Evolutionary conservation across 2,329 filamentous ascomycete species (phyloP), one percentile per base, ranked within the genome.

Genomic region (Penicillium olsonii): DNA sequence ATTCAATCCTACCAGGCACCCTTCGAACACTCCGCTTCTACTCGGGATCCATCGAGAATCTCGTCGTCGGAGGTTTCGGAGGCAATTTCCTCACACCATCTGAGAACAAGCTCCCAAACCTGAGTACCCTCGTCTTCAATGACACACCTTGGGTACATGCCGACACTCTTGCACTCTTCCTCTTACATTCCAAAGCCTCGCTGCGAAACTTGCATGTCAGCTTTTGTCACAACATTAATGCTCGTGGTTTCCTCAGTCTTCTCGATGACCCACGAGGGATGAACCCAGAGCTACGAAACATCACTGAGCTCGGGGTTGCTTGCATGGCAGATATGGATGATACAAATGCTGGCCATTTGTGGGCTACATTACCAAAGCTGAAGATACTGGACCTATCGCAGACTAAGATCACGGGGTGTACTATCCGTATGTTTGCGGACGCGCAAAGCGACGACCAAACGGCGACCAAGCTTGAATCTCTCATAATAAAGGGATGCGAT

Each of bases 401-500:
- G 31, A 73, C 68, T 1, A 51, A 45, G 11, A 63, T 74, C 5
- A 71, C 68, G 5, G 71, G 71, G 0, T 51, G 60, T 14, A 59
- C 65, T 1, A 56, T 74, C 31, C 70, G 68, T 26, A 56, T 46
- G n/a, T 50, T 73, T 18, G 65, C 64, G 2, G 63, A 68, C 47
- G 46, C 57, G 2, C 54, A 51, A 9, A 20, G 19, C 0, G 50
- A 55, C 0, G 55, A 55, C 3, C 41, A 44, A 5, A 24, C 24
- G 6, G 38, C 20, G 5, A 45, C 51, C 26, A 55, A 52, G n/a
- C 42, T 70, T n/a, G 56, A 68, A n/a, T 47, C 50, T 1, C 20
- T 71, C 17, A 52, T 59, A 43, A 44, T 65, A 4, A 61, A 48
- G 17, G 61, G 58, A 8, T 71, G 69, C 26, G 63, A 67, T 24